Evolutionary conservation across 73 alveolate genomes (phyloP), one percentile per base, ranked within the genome.

Genomic region (Durusdinium trenchii): DNA sequence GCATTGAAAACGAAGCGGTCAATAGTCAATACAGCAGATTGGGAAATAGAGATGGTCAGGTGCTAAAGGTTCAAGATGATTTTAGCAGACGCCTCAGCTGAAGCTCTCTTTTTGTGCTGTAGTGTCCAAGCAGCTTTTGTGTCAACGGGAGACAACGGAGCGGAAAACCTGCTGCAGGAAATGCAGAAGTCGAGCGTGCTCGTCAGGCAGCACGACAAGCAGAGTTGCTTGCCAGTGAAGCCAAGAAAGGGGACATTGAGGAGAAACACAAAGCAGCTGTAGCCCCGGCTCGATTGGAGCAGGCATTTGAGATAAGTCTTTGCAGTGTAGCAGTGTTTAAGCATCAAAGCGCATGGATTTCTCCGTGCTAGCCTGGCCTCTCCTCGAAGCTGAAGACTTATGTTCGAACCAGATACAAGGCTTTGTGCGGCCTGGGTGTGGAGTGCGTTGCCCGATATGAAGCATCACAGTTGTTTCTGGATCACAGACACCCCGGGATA

Each of bases 371-470:
- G 91, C 61, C 60, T 43, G 98, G 98, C 10, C 38, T 75, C 48
- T 69, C 98, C 30, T 52, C 78, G 12, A 91, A 42, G 89, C 75
- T 91, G 36, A 91, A 91, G 48, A 47, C 98, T 32, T 91, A 91
- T n/a, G 98, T 91, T 43, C 98, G 85, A 6, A 91, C 98, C 98
- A 91, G 98, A 57, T 91, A 91, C 98, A 91, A 91, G 98, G 98
- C 89, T n/a, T 3, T 9, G 42, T 38, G 20, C 45, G 42, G 94
- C 54, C 16, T 36, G 3, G 40, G 43, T n/a, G 4, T 9, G 0
- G 28, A 76, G 60, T 3, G 2, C 7, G 46, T 12, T 69, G 12
- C 47, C n/a, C 36, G 38, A n/a, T 4, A 0, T 23, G 32, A 69
- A 20, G 1, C 47, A 23, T 16, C 47, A 69, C 1, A 26, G 83